A percentile compares a stretch with the other conserved stretches of the same genome.
Conservation (phyloP, 2,329 filamentous ascomycete genomes). For the Xenosphaeropsis pyriputrescens region DNA sequence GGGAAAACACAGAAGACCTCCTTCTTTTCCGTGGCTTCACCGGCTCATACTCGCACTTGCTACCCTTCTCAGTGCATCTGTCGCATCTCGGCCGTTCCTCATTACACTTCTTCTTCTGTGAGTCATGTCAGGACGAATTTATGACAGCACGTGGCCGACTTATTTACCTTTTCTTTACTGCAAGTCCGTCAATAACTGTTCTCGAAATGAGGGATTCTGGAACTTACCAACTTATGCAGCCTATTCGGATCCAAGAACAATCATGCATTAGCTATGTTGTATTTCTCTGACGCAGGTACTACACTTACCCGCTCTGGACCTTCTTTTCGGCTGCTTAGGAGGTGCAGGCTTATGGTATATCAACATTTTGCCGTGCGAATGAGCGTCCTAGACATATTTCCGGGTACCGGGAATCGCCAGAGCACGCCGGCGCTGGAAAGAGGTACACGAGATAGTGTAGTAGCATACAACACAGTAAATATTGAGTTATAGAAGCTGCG, state of each 20-base stretch:
- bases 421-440: too few relatives aligned
- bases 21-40: slow-evolving; percentile 16
- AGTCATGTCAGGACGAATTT: slow-evolving; percentile 3
- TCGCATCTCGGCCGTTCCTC: slow-evolving; percentile 16
- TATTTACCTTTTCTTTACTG: slow-evolving; percentile 18
- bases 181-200: slow-evolving; percentile 6
- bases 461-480: too few relatives aligned
- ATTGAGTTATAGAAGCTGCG: too few relatives aligned
- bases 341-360: slow-evolving; percentile 40
- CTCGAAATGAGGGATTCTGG: not conserved
- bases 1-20: slow-evolving; percentile 10
- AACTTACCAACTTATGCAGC: slow-evolving; percentile 18
- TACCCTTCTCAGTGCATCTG: slow-evolving; percentile 13
- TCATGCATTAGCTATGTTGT: not conserved
- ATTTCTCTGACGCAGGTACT: not conserved
- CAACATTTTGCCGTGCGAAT: slow-evolving; percentile 26
- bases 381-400: too few relatives aligned
- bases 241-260: slow-evolving; percentile 7
- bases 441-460: too few relatives aligned
- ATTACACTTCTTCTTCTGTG: slow-evolving; percentile 20
- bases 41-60: slow-evolving; percentile 17
- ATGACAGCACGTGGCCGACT: not conserved
- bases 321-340: slow-evolving; percentile 42
- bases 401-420: too few relatives aligned
- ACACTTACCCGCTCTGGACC: slow-evolving; percentile 40